phyloP scores from a whole-genome alignment of 192 early-diverging fungal genomes.

The Linnemannia elongata region DNA sequence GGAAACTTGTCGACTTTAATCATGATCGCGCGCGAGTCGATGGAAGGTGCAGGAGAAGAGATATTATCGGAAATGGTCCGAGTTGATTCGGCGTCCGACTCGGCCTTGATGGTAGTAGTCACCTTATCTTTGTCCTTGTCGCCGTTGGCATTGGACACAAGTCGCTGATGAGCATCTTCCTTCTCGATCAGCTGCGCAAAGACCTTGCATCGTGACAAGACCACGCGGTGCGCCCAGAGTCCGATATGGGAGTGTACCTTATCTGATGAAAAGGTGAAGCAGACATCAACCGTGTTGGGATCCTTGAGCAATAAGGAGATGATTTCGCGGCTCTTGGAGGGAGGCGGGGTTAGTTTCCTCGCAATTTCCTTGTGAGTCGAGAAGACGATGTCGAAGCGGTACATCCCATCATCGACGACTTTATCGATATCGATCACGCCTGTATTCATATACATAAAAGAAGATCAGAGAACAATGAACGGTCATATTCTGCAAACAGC shows the following conservation, averaged over 20 bases:
- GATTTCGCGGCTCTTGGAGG: background rate
- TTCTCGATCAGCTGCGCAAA: conserved; percentile 3
- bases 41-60: no score
- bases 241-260: conserved; percentile 1
- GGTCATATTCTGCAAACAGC: background rate
- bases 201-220: background rate
- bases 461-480: background rate
- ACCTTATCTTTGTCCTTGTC: no score
- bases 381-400: conserved; percentile 6
- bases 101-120: background rate
- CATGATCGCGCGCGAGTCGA: background rate
- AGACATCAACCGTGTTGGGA: conserved; percentile 9
- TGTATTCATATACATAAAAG: background rate
- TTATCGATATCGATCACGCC: background rate
- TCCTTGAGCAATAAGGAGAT: conserved; percentile 9
- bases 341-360: no score
- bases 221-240: conserved; percentile 14
- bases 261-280: conserved; percentile 16
- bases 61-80: background rate
- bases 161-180: background rate
- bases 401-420: background rate
- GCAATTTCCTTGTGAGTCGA: background rate
- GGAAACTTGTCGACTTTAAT: conserved; percentile 2
- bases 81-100: background rate
- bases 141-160: background rate